Evolutionary conservation across 108 stramenopile species (phyloP), one percentile per base, ranked within the genome.

Genomic region (Bacterosira constricta): DNA sequence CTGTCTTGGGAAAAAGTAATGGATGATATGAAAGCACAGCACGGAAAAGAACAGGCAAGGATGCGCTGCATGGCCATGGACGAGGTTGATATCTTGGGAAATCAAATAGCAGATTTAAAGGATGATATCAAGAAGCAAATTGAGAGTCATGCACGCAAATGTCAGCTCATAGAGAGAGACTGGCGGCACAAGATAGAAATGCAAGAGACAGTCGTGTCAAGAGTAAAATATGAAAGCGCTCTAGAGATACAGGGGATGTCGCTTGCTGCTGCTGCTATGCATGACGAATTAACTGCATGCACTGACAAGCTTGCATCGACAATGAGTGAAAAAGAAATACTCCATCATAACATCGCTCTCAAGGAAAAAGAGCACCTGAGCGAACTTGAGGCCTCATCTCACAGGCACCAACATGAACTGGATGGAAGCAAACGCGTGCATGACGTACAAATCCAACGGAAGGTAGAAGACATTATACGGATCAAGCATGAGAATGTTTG

Each of bases 1-100:
- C 49, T 66, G 46, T 65, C 69, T 10, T 79, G 39, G 50, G 64
- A 61, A 27, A 71, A 57, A n/a, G 70, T 49, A 34, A 66, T 60
- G 70, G 77, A 71, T 8, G 77, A 71, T 39, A 36, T 54, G 58
- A 79, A 71, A 34, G 59, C 31, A 0, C 38, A 65, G 17, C 41
- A 60, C 34, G 21, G 49, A 44, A 65, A 61, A 35, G 70, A 79
- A 21, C 46, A 45, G n/a, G 63, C 57, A 15, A 55, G 50, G 15
- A 29, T 66, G 1, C 57, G 64, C 27, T 46, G 54, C 20, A 44
- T 17, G 34, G 35, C 64, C 8, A 46, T 53, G 35, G 70, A 79
- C 8, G 77, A 71, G 39, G 41, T 21, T 9, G 65, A 79, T 41
- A 71, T 63, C 1, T 27, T 65, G 6, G 35, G 37, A 13, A 69